A percentile compares a stretch with the other conserved stretches of the same genome.
phyloP scores from a whole-genome alignment of 2,329 filamentous ascomycete genomes.

The Fusarium sulawesiense region DNA sequence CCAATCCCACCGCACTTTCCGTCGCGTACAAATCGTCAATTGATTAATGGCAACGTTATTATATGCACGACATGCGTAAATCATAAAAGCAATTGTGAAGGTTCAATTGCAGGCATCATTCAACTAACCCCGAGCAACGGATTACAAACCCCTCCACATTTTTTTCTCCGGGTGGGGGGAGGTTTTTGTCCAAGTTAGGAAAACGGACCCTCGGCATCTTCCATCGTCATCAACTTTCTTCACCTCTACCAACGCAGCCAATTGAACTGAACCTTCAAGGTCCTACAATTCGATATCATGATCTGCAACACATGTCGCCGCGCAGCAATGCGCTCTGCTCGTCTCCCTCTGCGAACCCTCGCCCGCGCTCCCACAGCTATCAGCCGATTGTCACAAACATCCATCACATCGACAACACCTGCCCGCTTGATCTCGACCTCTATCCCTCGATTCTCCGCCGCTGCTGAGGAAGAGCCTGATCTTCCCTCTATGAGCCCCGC shows the following conservation, averaged over 20 bases:
- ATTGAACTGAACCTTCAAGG: constrained; percentile 14
- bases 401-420: background rate
- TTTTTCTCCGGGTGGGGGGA: constrained; percentile 4
- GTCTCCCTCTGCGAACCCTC: constrained; percentile 23
- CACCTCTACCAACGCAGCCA: constrained; percentile 1
- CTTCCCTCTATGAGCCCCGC: constrained; percentile 56
- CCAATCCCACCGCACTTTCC: background rate
- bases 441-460: constrained; percentile 15
- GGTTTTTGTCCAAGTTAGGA: constrained; percentile 19
- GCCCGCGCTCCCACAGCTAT: constrained; percentile 18
- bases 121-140: constrained; percentile 26
- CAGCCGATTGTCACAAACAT: constrained; percentile 15
- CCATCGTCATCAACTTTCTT: constrained; percentile 26
- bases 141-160: constrained; percentile 45
- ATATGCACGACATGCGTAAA: no score
- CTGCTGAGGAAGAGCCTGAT: constrained; percentile 28
- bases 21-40: background rate
- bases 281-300: constrained; percentile 23
- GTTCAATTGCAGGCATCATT: background rate
- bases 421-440: constrained; percentile 27
- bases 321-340: constrained; percentile 40
- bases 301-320: constrained; percentile 44
- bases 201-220: constrained; percentile 21
- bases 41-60: background rate
- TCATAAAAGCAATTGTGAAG: background rate